Percentiles rank a stretch among this genome's conserved stretches.
phyloP scores from a whole-genome alignment of 768 basidiomycete species.

The Lactifluus rugatus region DNA sequence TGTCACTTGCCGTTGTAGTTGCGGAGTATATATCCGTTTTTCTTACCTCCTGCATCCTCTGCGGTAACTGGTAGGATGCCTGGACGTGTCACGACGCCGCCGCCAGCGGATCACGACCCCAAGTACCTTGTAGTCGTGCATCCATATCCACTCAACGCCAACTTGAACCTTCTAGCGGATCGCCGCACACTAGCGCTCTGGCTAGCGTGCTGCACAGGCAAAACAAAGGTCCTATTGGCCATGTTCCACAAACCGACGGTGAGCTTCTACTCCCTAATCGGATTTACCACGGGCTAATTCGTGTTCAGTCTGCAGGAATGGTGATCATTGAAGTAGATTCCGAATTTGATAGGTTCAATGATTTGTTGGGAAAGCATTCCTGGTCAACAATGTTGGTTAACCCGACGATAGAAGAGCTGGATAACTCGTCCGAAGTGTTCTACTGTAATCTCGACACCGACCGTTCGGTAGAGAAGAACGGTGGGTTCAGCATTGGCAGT shows the following conservation, averaged over 20 bases:
- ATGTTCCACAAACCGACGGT: slow-evolving; percentile 39
- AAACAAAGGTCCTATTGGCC: slow-evolving; percentile 28
- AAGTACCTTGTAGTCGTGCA: slow-evolving; percentile 34
- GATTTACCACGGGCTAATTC: neutral
- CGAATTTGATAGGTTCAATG: slow-evolving; percentile 25
- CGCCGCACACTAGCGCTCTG: slow-evolving; percentile 32
- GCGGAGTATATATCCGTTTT: too few relatives aligned
- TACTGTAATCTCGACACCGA: slow-evolving; percentile 31
- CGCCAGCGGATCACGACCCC: slow-evolving; percentile 32
- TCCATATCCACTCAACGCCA: slow-evolving; percentile 35
- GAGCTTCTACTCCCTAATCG: slow-evolving; percentile 17
- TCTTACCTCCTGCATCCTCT: too few relatives aligned
- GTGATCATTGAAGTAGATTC: slow-evolving; percentile 36
- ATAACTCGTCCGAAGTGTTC: slow-evolving; percentile 28
- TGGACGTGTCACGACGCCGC: slow-evolving; percentile 23
- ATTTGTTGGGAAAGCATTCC: slow-evolving; percentile 34
- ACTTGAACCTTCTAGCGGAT: slow-evolving; percentile 33
- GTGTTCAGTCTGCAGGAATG: slow-evolving; percentile 31
- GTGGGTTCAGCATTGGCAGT: slow-evolving; percentile 22
- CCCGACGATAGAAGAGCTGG: slow-evolving; percentile 26
- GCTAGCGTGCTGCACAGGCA: slow-evolving; percentile 34
- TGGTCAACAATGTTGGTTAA: slow-evolving; percentile 33
- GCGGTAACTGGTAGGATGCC: too few relatives aligned
- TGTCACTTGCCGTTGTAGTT: too few relatives aligned
- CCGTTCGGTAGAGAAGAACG: slow-evolving; percentile 35